Base-by-base conservation (phyloP, 192 early-diverging fungal genomes). In the Obelidium mucronatum region DNA sequence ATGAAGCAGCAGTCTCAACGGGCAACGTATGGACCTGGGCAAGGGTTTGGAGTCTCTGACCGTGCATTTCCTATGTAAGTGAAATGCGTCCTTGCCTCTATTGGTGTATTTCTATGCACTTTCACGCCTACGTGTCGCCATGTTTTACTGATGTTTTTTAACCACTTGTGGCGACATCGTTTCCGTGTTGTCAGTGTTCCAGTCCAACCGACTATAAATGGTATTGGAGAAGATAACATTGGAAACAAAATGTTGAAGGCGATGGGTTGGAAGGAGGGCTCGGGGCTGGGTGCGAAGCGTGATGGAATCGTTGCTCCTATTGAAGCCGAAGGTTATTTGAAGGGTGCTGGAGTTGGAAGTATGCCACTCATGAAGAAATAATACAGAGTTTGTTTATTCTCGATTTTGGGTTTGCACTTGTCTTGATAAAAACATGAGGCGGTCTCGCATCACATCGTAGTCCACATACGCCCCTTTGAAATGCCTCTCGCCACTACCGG, bases 191-290 rank as follows among this genome's bases (percentile, higher is more conserved):
- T 37, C 24, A 67, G 66, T 67, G 48, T 51, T 17, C 66, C 71
- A 0, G 63, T 34, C 22, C 71, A 66, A 52, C 54, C 64, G n/a
- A 40, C 52, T 24, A n/a, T 58, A 22, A 22, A 30, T 4, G 69
- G 33, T n/a, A 58, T 91, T 68, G 85, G 83, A 28, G 82, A 83
- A 0, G 80, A 88, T n/a, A 92, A 92, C 59, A 87, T 84, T 22
- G 92, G 92, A 0, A 87, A 83, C 37, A 76, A 80, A 3, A 65
- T 93, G 62, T 68, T 93, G 62, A 82, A 86, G 42, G 88, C 85
- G 30, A 87, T 91, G 86, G 92, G 92, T 0, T 93, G 92, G 92
- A 88, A 87, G 56, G 87, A 90, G 70, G 91, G 81, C 3, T 78
- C 73, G 30, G 73, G 80, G 2, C 84, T 87, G 61, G 69, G 76